Evolutionary conservation across 768 basidiomycete species (phyloP).

Genomic region (Fibroporia radiculosa): DNA sequence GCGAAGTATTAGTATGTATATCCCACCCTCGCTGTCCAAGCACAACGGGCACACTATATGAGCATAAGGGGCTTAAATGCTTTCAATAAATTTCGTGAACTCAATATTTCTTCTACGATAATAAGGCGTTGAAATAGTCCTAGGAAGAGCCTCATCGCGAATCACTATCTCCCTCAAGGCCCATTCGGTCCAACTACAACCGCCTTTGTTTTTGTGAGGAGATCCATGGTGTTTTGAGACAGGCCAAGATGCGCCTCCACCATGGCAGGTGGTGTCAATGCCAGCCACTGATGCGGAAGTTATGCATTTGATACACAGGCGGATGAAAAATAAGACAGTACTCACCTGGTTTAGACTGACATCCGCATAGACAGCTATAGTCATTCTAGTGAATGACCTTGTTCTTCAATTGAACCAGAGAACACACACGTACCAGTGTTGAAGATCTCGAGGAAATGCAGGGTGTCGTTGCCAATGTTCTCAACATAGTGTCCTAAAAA

Average conservation of each 20-base stretch:
- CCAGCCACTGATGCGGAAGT: conserved; percentile 41
- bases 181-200: conserved; percentile 31
- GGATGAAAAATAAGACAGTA: background rate
- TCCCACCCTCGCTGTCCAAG: background rate
- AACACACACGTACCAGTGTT: conserved; percentile 17
- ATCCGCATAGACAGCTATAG: conserved; percentile 16
- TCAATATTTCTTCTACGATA: background rate
- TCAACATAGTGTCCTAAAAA: conserved; percentile 29
- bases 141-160: background rate
- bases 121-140: background rate
- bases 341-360: conserved; percentile 39
- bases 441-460: conserved; percentile 32
- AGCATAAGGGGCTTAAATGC: background rate
- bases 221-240: conserved; percentile 40
- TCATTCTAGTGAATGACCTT: background rate
- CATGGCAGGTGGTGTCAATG: conserved; percentile 46
- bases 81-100: background rate
- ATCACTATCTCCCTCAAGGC: background rate
- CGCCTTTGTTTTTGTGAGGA: conserved; percentile 44
- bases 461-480: conserved; percentile 28
- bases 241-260: conserved; percentile 56
- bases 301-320: background rate
- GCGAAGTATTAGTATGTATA: background rate
- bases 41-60: background rate
- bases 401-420: background rate